Evolutionary conservation across 2,329 filamentous ascomycete species (phyloP).

Genomic region (Aspergillus sp.): DNA sequence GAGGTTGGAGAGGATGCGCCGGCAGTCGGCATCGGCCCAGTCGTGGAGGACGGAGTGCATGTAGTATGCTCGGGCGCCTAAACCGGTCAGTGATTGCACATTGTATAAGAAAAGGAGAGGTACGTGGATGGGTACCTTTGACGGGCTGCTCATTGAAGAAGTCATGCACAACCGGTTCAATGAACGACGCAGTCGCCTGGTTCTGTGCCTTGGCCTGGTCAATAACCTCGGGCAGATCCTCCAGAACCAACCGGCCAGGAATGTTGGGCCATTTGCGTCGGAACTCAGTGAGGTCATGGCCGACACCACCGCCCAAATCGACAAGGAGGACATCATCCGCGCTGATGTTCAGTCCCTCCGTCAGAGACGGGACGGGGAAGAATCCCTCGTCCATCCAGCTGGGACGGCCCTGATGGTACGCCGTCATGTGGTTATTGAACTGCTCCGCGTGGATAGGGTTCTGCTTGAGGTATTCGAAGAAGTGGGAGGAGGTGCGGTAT

Average conservation of each 20-base stretch:
- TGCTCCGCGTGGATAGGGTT: slow-evolving; percentile 21
- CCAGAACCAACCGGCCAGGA: slow-evolving; percentile 47
- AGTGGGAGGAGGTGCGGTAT: slow-evolving; percentile 25
- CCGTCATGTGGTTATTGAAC: slow-evolving; percentile 31
- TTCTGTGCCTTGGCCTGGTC: slow-evolving; percentile 14
- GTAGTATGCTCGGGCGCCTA: slow-evolving; percentile 34
- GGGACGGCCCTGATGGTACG: slow-evolving; percentile 26
- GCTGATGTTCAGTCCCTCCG: slow-evolving; percentile 10
- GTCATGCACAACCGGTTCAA: slow-evolving; percentile 43
- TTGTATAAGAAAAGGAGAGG: background rate
- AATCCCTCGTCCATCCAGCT: slow-evolving; percentile 35
- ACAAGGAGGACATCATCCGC: slow-evolving; percentile 33
- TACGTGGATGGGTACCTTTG: slow-evolving; percentile 31
- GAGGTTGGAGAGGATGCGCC: slow-evolving; percentile 31
- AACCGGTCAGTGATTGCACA: background rate
- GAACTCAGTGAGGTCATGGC: slow-evolving; percentile 44
- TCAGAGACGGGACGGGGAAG: slow-evolving; percentile 25
- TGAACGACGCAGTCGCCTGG: slow-evolving; percentile 5
- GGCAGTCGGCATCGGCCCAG: slow-evolving; percentile 33
- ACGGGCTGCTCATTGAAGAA: slow-evolving; percentile 50
- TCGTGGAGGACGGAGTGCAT: slow-evolving; percentile 25
- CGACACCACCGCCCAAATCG: slow-evolving; percentile 45
- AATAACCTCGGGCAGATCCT: slow-evolving; percentile 48
- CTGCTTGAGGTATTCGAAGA: slow-evolving; percentile 27
- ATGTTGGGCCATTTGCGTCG: slow-evolving; percentile 35